These are phyloP conservation scores for Russula lepida DNA, from an alignment of 768 basidiomycete genomes.

Conservation along the genomic window DNA sequence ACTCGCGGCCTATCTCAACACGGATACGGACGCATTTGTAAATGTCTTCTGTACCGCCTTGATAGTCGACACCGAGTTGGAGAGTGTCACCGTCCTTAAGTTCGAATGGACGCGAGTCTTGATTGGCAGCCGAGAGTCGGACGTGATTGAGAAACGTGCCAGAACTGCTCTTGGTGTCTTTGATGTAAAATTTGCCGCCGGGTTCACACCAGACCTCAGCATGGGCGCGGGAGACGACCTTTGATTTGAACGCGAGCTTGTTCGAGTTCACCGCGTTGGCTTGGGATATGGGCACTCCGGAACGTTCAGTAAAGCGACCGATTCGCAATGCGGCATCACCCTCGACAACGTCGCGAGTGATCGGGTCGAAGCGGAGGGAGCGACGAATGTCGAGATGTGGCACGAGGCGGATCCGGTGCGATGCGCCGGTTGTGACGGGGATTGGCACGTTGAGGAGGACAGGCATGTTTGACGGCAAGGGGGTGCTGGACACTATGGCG, in stretches of 20 bases:
- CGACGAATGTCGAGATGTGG: conserved; percentile 89
- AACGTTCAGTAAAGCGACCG: conserved; percentile 89
- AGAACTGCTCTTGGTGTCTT: conserved; percentile 81
- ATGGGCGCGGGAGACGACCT: conserved; percentile 90
- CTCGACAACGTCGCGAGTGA: conserved; percentile 72
- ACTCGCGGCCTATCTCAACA: conserved; percentile 82
- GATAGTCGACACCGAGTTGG: conserved; percentile 95
- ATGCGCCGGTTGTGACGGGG: conserved; percentile 22
- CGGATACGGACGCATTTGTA: conserved; percentile 97
- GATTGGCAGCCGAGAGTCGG: conserved; percentile 73
- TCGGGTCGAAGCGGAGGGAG: conserved; percentile 86
- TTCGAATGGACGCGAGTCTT: conserved; percentile 66
- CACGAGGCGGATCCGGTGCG: conserved; percentile 84
- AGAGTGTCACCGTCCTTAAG: conserved; percentile 91
- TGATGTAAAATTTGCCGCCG: conserved; percentile 70
- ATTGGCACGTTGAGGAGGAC: conserved; percentile 20
- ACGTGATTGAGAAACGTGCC: conserved; percentile 97
- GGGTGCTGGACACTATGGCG: conserved; percentile 19
- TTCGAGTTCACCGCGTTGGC: conserved; percentile 63
- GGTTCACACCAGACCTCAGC: conserved; percentile 86
- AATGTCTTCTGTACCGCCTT: conserved; percentile 94
- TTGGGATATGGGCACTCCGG: conserved; percentile 54
- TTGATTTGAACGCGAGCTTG: conserved; percentile 91
- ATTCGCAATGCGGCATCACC: conserved; percentile 71
- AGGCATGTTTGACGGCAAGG: conserved; percentile 21